Evolutionary conservation across 1,139 yeast species (phyloP).

Genomic region (Zygosaccharomyces pseudobailii): DNA sequence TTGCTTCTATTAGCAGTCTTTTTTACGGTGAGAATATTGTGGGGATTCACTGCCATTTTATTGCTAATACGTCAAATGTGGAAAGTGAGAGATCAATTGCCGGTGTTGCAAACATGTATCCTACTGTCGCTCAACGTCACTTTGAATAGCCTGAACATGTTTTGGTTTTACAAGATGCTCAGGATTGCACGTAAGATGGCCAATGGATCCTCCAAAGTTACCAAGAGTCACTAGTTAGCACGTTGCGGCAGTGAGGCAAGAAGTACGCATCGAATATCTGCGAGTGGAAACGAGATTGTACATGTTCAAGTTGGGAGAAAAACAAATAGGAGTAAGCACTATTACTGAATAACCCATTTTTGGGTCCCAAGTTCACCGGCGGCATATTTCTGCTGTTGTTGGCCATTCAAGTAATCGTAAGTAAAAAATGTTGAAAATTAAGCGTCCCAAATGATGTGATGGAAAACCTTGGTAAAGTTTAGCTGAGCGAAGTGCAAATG

Average conservation of each 20-base stretch:
- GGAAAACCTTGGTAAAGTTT: no score
- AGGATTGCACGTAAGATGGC: constrained; percentile 58
- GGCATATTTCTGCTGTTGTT: no score
- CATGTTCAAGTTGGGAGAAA: no score
- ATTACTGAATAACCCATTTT: no score
- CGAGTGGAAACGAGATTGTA: no score
- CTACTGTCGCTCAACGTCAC: constrained; percentile 57
- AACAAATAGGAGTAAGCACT: no score
- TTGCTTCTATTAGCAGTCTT: constrained; percentile 62
- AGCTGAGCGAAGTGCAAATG: no score
- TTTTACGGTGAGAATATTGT: constrained; percentile 70
- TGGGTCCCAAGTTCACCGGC: no score
- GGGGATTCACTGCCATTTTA: constrained; percentile 78
- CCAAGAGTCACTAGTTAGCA: constrained; percentile 5
- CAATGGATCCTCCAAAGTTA: constrained; percentile 17
- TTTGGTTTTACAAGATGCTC: constrained; percentile 75
- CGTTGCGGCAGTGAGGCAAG: neutral
- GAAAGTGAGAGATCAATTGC: constrained; percentile 38
- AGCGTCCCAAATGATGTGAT: no score
- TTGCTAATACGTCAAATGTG: constrained; percentile 35
- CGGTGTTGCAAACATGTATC: constrained; percentile 41
- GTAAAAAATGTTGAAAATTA: no score
- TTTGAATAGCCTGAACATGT: constrained; percentile 61
- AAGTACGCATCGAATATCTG: no score
- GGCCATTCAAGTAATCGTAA: no score